Evolutionary conservation across 2,329 filamentous ascomycete genomes (phyloP).

Genomic region (Paecilomyces fulvus): DNA sequence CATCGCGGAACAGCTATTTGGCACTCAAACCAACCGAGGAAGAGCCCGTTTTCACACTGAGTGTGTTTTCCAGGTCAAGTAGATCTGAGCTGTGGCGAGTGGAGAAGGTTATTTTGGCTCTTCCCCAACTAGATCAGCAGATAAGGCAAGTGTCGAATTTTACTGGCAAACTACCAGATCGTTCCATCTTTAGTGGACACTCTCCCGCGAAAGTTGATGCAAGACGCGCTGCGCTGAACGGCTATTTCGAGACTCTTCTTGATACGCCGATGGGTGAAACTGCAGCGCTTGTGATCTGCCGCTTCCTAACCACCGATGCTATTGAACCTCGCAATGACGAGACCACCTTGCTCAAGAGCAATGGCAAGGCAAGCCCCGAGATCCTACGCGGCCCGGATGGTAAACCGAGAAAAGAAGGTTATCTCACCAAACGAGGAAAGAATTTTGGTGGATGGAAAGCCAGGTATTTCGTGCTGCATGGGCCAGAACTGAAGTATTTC

Average conservation of each 20-base stretch:
- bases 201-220: constrained; percentile 90
- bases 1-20: constrained; percentile 76
- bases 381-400: constrained; percentile 49
- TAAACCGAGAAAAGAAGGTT: constrained; percentile 70
- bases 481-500: constrained; percentile 74
- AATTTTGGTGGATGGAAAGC: constrained; percentile 99
- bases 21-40: constrained; percentile 74
- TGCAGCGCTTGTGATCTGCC: constrained; percentile 73
- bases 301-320: constrained; percentile 66
- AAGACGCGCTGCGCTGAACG: constrained; percentile 68
- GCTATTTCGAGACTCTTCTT: constrained; percentile 76
- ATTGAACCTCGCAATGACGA: constrained; percentile 49
- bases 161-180: constrained; percentile 69
- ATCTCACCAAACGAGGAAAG: constrained; percentile 93
- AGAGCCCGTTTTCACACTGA: constrained; percentile 88
- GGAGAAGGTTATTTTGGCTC: constrained; percentile 78
- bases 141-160: constrained; percentile 68
- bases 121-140: constrained; percentile 73
- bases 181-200: constrained; percentile 80
- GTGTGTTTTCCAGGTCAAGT: constrained; percentile 64
- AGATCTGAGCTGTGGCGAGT: constrained; percentile 74
- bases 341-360: constrained; percentile 38
- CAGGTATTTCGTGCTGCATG: constrained; percentile 61
- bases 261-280: constrained; percentile 72
- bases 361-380: constrained; percentile 21